A percentile compares a stretch with the other conserved stretches of the same genome.
Evolutionary conservation across 2,329 filamentous ascomycete genomes (phyloP).

Genomic region (Xylaria sp.): DNA sequence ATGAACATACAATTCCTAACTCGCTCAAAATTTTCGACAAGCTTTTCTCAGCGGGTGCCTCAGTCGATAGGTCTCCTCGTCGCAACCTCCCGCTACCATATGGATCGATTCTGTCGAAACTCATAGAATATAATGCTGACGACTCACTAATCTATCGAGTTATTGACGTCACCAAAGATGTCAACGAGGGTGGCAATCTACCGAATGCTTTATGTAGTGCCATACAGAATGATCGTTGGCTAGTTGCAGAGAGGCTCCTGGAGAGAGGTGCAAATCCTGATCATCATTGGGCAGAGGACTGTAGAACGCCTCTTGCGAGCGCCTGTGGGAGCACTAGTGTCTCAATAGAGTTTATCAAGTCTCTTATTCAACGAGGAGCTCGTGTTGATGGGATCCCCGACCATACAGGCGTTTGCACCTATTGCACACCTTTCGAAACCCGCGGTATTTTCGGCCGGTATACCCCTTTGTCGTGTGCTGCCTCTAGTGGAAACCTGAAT

Average conservation of each 20-base stretch:
- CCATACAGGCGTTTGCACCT: too few relatives aligned
- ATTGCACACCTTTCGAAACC: too few relatives aligned
- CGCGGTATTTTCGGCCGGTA: too few relatives aligned
- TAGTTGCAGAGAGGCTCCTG: background rate
- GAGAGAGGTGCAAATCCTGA: background rate
- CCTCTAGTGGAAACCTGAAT: slow-evolving; percentile 1
- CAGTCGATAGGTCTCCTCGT: background rate
- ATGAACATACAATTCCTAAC: too few relatives aligned
- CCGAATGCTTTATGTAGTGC: background rate
- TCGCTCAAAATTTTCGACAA: background rate
- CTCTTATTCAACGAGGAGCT: slow-evolving; percentile 3
- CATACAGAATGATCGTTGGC: background rate
- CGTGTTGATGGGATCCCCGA: background rate
- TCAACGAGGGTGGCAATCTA: background rate
- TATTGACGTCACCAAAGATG: background rate
- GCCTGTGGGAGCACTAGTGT: background rate
- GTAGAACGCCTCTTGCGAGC: background rate
- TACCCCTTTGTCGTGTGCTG: background rate
- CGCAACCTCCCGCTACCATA: background rate
- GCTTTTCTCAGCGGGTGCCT: background rate
- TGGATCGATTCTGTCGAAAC: background rate
- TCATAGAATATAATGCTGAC: background rate
- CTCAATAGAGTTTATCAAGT: background rate
- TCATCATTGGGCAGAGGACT: too few relatives aligned
- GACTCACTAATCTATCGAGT: background rate